A percentile compares a stretch with the other conserved stretches of the same genome.
Evolutionary conservation across 2,329 filamentous ascomycete genomes (phyloP).

Genomic region (Lasiodiplodia hormozganensis): DNA sequence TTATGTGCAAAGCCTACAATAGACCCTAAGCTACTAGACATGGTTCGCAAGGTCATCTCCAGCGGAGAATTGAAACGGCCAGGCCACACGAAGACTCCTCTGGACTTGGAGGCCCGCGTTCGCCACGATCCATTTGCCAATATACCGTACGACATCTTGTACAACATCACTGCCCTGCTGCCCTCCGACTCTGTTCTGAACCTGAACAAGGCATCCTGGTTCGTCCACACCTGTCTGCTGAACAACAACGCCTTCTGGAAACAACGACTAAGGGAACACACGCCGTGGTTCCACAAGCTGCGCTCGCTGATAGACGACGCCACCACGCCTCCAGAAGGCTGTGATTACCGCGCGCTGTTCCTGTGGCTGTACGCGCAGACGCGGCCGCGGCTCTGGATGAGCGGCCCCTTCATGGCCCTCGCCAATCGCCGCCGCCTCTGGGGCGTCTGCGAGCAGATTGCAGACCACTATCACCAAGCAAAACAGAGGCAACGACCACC

Average conservation of each 20-base stretch:
- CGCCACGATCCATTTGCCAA: background rate
- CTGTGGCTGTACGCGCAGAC: conserved; percentile 37
- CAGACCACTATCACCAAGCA: background rate
- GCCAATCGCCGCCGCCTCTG: conserved; percentile 38
- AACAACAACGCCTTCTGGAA: background rate
- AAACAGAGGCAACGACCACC: too few species aligned
- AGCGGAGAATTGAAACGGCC: background rate
- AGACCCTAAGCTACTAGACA: background rate
- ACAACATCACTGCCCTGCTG: background rate
- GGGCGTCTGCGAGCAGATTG: background rate
- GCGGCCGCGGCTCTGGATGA: conserved; percentile 33
- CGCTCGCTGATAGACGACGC: background rate
- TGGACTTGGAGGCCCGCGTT: background rate
- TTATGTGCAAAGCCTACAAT: background rate
- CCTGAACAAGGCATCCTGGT: background rate
- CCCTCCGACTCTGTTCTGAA: background rate
- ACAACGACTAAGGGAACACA: background rate
- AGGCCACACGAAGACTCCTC: background rate
- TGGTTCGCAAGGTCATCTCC: background rate
- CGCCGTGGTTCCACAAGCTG: conserved; percentile 2
- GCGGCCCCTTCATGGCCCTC: conserved; percentile 37
- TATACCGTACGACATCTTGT: background rate
- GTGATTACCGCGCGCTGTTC: conserved; percentile 33
- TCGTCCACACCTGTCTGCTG: background rate
- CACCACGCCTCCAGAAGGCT: background rate